Evolutionary conservation across 768 basidiomycete species (phyloP).

Genomic region (Leccinum subtestaceum): DNA sequence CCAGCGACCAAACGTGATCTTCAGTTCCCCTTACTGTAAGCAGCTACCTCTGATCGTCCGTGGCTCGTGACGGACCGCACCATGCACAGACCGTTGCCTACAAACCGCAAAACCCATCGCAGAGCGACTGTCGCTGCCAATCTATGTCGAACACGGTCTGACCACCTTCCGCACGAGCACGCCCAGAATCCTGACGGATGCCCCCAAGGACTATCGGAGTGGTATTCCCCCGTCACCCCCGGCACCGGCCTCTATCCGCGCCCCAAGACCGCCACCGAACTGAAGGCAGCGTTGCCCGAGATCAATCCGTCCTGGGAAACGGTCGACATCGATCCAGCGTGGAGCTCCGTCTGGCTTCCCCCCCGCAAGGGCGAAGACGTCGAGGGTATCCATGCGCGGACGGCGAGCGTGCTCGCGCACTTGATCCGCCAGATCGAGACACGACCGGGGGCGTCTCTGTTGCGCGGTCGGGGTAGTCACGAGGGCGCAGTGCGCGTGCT

Average conservation of each 20-base stretch:
- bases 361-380: slow-evolving; percentile 73
- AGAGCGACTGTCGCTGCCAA: slow-evolving; percentile 57
- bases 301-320: slow-evolving; percentile 66
- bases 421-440: slow-evolving; percentile 53
- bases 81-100: slow-evolving; percentile 70
- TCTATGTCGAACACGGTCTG: slow-evolving; percentile 77
- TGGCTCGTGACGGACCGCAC: background rate
- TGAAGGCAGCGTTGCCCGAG: slow-evolving; percentile 51
- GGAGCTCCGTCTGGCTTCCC: slow-evolving; percentile 66
- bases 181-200: background rate
- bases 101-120: slow-evolving; percentile 74
- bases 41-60: background rate
- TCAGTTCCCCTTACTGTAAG: slow-evolving; percentile 83
- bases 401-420: slow-evolving; percentile 45
- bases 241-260: slow-evolving; percentile 76
- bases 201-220: slow-evolving; percentile 61
- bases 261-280: slow-evolving; percentile 52
- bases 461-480: slow-evolving; percentile 29
- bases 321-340: slow-evolving; percentile 59
- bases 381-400: slow-evolving; percentile 58
- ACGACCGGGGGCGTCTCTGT: slow-evolving; percentile 28
- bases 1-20: slow-evolving; percentile 71
- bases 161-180: slow-evolving; percentile 6
- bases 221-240: slow-evolving; percentile 70
- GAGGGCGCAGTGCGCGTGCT: slow-evolving; percentile 42